Base-by-base conservation (phyloP, 306 rosid species). In the Gillenia trifoliata region DNA sequence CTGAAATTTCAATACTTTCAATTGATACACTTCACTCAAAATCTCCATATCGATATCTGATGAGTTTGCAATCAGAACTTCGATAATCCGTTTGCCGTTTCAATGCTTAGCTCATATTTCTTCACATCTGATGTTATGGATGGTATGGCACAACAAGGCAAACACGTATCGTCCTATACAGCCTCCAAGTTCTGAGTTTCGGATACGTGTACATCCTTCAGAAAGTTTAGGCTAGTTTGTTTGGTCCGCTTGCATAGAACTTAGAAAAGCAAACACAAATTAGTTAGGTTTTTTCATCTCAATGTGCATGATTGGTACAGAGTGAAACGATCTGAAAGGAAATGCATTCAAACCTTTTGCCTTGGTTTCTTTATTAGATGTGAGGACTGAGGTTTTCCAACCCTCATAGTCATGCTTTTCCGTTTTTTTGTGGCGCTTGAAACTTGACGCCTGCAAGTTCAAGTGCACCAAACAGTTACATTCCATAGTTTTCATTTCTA, bases 311-410 rank as follows among this genome's bases (percentile, higher is more conserved):
- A 54, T 66, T 15, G 52, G 25, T 6, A 26, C n/a, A 40, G 1
- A 36, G 34, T 70, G 63, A 10, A 23, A 72, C 17, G 11, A 23
- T 29, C 31, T 38, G 34, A 70, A 56, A 77, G 65, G 49, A 62
- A 77, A 52, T 47, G 50, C 36, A 36, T 70, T 22, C 54, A 36
- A 29, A 90, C 98, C 97, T 89, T 81, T 85, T 55, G 79, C 66
- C 62, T 80, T 89, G 81, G 61, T 88, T 79, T 83, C 61, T 28
- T 86, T 72, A 73, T 88, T 90, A 31, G 96, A 90, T 69, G 82
- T 76, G 45, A 92, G 54, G 47, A 94, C 96, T 54, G 89, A 77
- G 54, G 90, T 84, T 71, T 87, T 92, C 96, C 96, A 92, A 43
- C 89, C 80, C 74, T 86, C 86, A 54, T 90, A 91, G 33, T 79